Percentiles rank a stretch among this genome's conserved stretches.
Conservation (phyloP, 2,329 filamentous ascomycete species). For the Fusarium vanettenii region DNA sequence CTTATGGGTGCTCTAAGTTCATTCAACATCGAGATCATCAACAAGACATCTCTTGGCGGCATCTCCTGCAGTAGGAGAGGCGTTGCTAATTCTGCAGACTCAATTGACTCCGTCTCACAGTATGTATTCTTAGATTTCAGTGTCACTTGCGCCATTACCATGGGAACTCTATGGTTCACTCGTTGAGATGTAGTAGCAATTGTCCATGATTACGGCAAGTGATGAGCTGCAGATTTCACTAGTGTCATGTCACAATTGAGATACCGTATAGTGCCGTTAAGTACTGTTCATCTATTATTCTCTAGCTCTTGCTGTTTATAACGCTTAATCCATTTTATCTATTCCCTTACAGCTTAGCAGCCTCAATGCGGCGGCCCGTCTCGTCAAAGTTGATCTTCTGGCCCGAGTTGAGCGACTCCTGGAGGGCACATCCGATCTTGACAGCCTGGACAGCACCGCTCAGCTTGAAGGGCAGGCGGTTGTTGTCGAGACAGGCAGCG, state of each 20-base stretch:
- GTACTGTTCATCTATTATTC: neutral
- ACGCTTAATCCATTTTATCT: neutral
- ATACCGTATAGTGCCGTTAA: neutral
- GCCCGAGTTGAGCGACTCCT: conserved; percentile 66
- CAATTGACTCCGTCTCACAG: neutral
- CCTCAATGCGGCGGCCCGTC: conserved; percentile 42
- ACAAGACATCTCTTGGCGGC: neutral
- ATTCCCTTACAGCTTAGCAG: conserved; percentile 35
- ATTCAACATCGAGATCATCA: neutral
- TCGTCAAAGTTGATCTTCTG: conserved; percentile 70
- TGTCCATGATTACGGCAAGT: neutral
- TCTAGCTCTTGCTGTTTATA: conserved; percentile 11
- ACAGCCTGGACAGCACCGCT: conserved; percentile 69
- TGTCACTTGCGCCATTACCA: neutral
- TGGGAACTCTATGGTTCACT: neutral
- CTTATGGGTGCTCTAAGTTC: neutral
- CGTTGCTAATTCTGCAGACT: neutral
- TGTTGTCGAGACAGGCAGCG: conserved; percentile 67
- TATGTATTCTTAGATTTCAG: neutral
- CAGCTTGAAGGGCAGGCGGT: conserved; percentile 66
- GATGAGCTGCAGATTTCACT: neutral
- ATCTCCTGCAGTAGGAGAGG: neutral
- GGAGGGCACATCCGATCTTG: conserved; percentile 70
- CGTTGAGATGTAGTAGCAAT: neutral
- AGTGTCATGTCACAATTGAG: neutral